Evolutionary conservation across 176 grass and related monocot species (phyloP), one percentile per base, ranked within the genome.

Genomic region (Juncus effusus): DNA sequence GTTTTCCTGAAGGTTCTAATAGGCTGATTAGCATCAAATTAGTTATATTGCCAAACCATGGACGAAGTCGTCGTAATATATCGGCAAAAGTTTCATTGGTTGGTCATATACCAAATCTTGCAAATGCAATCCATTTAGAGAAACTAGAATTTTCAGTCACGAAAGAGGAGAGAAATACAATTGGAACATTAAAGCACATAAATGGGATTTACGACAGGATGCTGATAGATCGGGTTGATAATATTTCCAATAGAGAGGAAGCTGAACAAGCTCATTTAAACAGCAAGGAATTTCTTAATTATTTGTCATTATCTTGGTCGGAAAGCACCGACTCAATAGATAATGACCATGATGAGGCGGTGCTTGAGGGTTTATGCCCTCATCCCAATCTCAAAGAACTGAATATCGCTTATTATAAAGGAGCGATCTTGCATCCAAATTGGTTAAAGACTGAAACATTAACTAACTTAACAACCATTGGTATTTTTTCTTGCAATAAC

Each of bases 361-460:
- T 77, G 13, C 63, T 77, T 55, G 4, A 77, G 47, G 59, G 40
- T 47, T 66, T 77, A 67, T 45, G 42, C 2, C 74, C 74, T n/a
- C 74, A 77, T 56, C 52, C 16, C 38, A 77, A 67, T 57, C 61
- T 77, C 14, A 57, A 51, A 50, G 16, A 7, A 11, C 39, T 77
- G 9, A 2, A 7, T 4, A 77, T 77, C 7, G 1, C 2, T 7
- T 0, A 5, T 36, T 77, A 68, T 47, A n/a, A 10, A 51, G 74
- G 74, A 13, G 16, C 0, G 4, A 52, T 54, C 42, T 69, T 57
- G 19, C 19, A 28, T 13, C 63, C 63, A 2, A 51, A 52, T 55
- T 67, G 63, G 74, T 13, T 54, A 4, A 36, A 39, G 47, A 42
- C 14, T 16, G 16, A 38, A 6, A 0, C 5, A 28, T 67, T 28